Evolutionary conservation across 1,139 yeast species (phyloP).

Genomic region (Suhomyces bolitotheri): DNA sequence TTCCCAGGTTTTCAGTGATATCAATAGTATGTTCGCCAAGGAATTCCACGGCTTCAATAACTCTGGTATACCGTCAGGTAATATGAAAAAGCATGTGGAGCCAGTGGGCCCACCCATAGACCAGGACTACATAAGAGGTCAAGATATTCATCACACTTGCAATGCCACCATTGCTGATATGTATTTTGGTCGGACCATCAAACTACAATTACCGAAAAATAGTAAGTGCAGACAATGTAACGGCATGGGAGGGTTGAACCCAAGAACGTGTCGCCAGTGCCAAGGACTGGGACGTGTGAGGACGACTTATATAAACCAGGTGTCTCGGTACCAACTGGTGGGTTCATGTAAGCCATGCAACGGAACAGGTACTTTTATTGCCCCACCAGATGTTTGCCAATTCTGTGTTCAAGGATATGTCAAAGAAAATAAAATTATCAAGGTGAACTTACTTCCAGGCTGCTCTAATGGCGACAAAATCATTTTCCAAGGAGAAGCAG

Average conservation of each 20-base stretch:
- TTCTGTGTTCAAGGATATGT: slow-evolving; percentile 40
- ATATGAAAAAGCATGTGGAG: slow-evolving; percentile 16
- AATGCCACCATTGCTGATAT: slow-evolving; percentile 47
- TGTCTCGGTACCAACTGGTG: slow-evolving; percentile 36
- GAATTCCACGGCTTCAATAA: slow-evolving; percentile 4
- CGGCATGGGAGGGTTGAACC: slow-evolving; percentile 46
- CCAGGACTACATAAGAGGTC: slow-evolving; percentile 31
- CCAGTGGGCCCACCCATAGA: slow-evolving; percentile 15
- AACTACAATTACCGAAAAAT: slow-evolving; percentile 45
- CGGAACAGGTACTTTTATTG: slow-evolving; percentile 38
- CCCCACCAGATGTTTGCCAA: slow-evolving; percentile 34
- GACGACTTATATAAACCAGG: slow-evolving; percentile 33
- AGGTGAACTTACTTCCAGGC: slow-evolving; percentile 55
- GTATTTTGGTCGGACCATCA: slow-evolving; percentile 48
- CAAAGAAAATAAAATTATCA: slow-evolving; percentile 51
- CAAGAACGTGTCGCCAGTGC: slow-evolving; percentile 36
- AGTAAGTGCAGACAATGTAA: slow-evolving; percentile 42
- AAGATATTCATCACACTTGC: slow-evolving; percentile 48
- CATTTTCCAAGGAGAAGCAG: slow-evolving; percentile 58
- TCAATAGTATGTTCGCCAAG: slow-evolving; percentile 31
- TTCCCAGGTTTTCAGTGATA: slow-evolving; percentile 42
- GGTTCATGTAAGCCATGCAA: slow-evolving; percentile 37
- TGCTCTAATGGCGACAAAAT: slow-evolving; percentile 51
- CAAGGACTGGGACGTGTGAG: slow-evolving; percentile 41
- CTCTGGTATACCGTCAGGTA: slow-evolving; percentile 1